Base-by-base conservation (phyloP, 108 stramenopile species). In the Pelagomonas calceolata region DNA sequence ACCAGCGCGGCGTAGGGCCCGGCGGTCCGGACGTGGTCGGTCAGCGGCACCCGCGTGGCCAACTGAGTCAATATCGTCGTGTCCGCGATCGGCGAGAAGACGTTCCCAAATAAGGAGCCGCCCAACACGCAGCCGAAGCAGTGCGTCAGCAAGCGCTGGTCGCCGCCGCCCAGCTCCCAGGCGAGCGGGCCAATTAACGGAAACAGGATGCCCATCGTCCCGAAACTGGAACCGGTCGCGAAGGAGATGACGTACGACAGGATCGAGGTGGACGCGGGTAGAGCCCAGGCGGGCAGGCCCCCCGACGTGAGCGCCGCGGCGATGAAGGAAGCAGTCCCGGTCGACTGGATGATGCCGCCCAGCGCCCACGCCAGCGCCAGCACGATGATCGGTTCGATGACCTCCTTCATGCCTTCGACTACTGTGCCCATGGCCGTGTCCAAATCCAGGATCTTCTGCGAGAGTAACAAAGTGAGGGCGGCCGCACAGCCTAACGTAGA, bases 381-480 rank as follows among this genome's bases (percentile, higher is more conserved):
- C 70, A 77, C 75, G 39, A 77, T 72, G 37, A 75, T 65, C 68
- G 76, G 75, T 35, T 77, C 75, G 30, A 77, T 37, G 16, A 77
- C 74, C 26, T 77, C 75, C 75, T 77, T 77, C 74, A 77, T 77
- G 60, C 76, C 76, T 63, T 75, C 74, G 70, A 77, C 75, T 68
- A 73, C 75, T 4, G 71, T 76, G n/a, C 70, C 76, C 73, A 77
- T 70, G 29, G 75, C 75, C 69, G 70, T 74, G 9, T 68, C 69
- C 16, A 77, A 36, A 3, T 34, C 35, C 0, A 77, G 74, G 36
- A 77, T 77, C 7, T 68, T 70, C 70, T 77, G 75, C 32, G 70
- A 35, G 34, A 66, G 71, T 31, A 75, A 66, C n/a, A 77, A 36
- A 35, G 39, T 30, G 37, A 75, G 18, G 16, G 75, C 71, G 37